Percentiles rank a stretch among this genome's conserved stretches.
Conservation (phyloP, 495 filamentous ascomycete species). For the Aspergillus sparsus region DNA sequence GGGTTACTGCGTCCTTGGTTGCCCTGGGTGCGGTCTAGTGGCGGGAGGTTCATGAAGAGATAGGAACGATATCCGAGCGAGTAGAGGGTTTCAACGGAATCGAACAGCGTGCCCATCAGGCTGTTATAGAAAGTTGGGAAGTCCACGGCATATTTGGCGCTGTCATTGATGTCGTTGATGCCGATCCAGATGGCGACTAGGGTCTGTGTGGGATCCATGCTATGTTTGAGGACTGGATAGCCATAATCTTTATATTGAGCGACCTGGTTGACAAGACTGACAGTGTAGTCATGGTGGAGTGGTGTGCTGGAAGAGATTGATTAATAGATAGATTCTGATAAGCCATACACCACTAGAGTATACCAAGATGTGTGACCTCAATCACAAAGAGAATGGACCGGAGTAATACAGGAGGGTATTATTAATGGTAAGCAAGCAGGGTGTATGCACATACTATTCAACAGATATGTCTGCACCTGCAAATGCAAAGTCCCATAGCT, state of each 20-base stretch:
- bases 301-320: constrained; percentile 31
- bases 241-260: constrained; percentile 39
- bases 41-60: constrained; percentile 54
- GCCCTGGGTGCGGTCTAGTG: constrained; percentile 46
- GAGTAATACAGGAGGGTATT: no score
- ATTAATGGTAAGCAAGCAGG: neutral
- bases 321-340: neutral
- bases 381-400: no score
- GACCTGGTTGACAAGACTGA: constrained; percentile 46
- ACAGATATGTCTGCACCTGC: constrained; percentile 52
- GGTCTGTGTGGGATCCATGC: constrained; percentile 28
- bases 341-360: no score
- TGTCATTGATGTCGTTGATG: constrained; percentile 49
- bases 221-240: constrained; percentile 27
- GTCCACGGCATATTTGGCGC: constrained; percentile 37
- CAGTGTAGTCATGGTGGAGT: constrained; percentile 51
- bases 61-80: constrained; percentile 47
- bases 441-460: constrained; percentile 31
- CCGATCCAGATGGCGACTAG: constrained; percentile 48
- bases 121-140: constrained; percentile 43
- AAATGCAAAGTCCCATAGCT: constrained; percentile 60
- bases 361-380: no score
- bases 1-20: constrained; percentile 36
- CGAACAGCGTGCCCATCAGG: constrained; percentile 41
- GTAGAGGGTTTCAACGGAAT: constrained; percentile 40